Percentiles rank a stretch among this genome's conserved stretches.
Conservation (phyloP, 2,329 filamentous ascomycete species). For the Paraconiothyrium brasiliense region DNA sequence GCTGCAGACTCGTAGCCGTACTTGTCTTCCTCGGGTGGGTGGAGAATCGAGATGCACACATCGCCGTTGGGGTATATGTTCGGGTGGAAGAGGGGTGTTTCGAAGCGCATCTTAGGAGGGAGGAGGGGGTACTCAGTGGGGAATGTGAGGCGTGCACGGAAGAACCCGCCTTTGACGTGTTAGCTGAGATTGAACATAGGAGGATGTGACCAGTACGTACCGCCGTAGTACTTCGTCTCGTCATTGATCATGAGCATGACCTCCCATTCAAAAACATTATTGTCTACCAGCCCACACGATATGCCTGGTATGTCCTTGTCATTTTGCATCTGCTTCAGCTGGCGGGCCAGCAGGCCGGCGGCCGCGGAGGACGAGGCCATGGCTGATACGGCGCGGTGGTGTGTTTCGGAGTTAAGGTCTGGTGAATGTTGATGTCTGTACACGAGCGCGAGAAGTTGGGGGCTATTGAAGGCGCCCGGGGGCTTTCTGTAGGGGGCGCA, state of each 20-base stretch:
- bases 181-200: conserved; percentile 13
- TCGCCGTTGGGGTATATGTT: conserved; percentile 94
- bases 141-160: conserved; percentile 93
- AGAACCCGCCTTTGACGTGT: conserved; percentile 74
- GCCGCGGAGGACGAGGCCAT: conserved; percentile 62
- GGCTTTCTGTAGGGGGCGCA: neutral
- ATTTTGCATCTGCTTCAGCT: conserved; percentile 93
- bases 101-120: conserved; percentile 94
- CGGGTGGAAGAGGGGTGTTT: conserved; percentile 94
- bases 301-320: conserved; percentile 93
- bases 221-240: conserved; percentile 92
- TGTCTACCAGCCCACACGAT: conserved; percentile 86
- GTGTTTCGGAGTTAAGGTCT: conserved; percentile 14
- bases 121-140: conserved; percentile 97
- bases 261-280: conserved; percentile 96
- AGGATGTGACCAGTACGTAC: conserved; percentile 60
- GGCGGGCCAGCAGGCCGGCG: conserved; percentile 78
- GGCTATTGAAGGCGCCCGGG: conserved; percentile 6
- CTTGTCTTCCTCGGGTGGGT: conserved; percentile 94
- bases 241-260: conserved; percentile 99
- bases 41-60: conserved; percentile 98
- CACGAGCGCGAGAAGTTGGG: neutral
- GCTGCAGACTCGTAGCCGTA: conserved; percentile 98
- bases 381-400: conserved; percentile 13
- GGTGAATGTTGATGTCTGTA: neutral